These are phyloP conservation scores for Lachancea meyersii DNA, from an alignment of 805 yeast species.

Conservation along the genomic window DNA sequence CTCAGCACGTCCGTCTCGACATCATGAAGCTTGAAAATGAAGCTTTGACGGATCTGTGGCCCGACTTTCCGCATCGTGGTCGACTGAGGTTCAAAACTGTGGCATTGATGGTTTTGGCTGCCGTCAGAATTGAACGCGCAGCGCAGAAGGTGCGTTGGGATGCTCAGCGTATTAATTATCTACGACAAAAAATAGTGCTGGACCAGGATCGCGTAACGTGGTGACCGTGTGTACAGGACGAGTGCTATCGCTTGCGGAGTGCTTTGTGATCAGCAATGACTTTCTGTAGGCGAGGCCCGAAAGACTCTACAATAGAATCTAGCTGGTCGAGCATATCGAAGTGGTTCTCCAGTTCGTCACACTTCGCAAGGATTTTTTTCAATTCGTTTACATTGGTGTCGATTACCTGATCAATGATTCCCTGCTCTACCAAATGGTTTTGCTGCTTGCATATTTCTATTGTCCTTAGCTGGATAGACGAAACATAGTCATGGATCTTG, in stretches of 20 bases:
- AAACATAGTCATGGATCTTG: constrained; percentile 53
- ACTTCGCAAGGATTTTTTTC: constrained; percentile 37
- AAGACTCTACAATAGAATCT: constrained; percentile 36
- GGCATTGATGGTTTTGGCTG: constrained; percentile 28
- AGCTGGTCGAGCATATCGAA: constrained; percentile 50
- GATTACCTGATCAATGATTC: constrained; percentile 29
- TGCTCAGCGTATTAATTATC: constrained; percentile 20
- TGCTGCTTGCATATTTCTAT: constrained; percentile 23
- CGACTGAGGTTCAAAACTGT: constrained; percentile 23
- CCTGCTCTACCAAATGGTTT: constrained; percentile 22
- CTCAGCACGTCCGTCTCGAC: constrained; percentile 28
- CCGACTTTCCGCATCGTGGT: constrained; percentile 1
- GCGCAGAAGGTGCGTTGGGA: constrained; percentile 25
- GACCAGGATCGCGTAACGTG: constrained; percentile 25
- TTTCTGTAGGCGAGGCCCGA: constrained; percentile 32
- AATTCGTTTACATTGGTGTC: constrained; percentile 38
- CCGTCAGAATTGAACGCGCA: constrained; percentile 26
- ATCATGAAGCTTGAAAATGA: constrained; percentile 24
- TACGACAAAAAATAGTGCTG: constrained; percentile 25
- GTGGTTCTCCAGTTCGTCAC: constrained; percentile 47
- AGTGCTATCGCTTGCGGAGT: neutral
- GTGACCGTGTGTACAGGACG: too few species aligned
- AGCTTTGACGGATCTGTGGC: constrained; percentile 3
- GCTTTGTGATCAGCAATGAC: constrained; percentile 27
- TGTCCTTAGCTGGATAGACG: constrained; percentile 42